These are phyloP conservation scores for Phytophthora tubulina DNA, from an alignment of 352 stramenopile genomes.

Conservation along the genomic window DNA sequence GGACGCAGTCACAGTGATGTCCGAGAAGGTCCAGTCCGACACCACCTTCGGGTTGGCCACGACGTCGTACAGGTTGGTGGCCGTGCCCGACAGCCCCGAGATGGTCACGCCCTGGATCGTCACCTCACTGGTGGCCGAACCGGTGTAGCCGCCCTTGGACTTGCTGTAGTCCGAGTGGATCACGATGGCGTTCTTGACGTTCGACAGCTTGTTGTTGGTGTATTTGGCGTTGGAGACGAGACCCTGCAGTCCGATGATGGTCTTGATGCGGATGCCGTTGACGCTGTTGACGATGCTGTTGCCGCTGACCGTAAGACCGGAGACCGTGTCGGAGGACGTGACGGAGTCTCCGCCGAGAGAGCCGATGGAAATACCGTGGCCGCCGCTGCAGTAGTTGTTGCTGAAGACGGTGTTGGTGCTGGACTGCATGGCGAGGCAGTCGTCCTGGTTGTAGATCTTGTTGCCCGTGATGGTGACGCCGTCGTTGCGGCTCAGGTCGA, in stretches of 20 bases:
- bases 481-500: conserved; percentile 21
- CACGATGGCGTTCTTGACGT: conserved; percentile 27
- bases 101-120: conserved; percentile 12
- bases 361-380: conserved; percentile 42
- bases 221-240: conserved; percentile 31
- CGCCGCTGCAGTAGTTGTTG: conserved; percentile 21
- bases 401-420: conserved; percentile 34
- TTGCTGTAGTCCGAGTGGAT: conserved; percentile 30
- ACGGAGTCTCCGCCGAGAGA: conserved; percentile 39
- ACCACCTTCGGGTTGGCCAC: no score
- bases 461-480: conserved; percentile 19
- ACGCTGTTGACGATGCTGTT: conserved; percentile 42
- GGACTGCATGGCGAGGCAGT: conserved; percentile 27
- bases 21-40: no score
- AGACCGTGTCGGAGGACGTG: conserved; percentile 28
- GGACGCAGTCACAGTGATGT: background rate
- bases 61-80: no score
- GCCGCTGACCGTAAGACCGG: conserved; percentile 27
- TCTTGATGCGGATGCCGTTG: conserved; percentile 33
- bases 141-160: conserved; percentile 17
- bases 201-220: conserved; percentile 29
- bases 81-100: conserved; percentile 9
- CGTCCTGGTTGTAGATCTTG: conserved; percentile 32
- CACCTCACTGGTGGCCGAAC: conserved; percentile 5
- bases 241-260: conserved; percentile 31